A percentile compares a stretch with the other conserved stretches of the same genome.
Conservation (phyloP, 257 asterid species). For the Lycium barbarum region DNA sequence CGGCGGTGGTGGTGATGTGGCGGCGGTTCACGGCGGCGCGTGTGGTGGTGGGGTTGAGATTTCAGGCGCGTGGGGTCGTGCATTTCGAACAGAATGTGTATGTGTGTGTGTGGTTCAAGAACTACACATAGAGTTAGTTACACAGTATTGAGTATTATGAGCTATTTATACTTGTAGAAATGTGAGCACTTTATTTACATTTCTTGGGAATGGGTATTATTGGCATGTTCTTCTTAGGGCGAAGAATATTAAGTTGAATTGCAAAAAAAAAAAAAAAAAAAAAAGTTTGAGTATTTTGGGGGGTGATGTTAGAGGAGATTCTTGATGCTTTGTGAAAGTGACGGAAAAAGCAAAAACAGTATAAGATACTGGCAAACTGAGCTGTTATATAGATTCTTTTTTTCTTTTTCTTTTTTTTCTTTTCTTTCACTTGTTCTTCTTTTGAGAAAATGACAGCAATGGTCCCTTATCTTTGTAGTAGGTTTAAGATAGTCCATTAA, state of each 20-base stretch:
- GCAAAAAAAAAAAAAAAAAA: no score
- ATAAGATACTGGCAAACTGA: no score
- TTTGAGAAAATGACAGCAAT: no score
- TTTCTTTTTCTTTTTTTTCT: no score
- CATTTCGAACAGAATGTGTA: slow-evolving; percentile 46
- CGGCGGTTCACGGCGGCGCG: slow-evolving; percentile 60
- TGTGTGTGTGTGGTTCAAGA: neutral
- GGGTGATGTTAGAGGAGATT: neutral
- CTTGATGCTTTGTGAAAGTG: no score
- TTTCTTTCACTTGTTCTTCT: no score
- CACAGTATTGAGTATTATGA: neutral
- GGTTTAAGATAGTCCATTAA: no score
- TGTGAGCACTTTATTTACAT: neutral
- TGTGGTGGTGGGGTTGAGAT: slow-evolving; percentile 38
- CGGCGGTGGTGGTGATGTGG: slow-evolving; percentile 64
- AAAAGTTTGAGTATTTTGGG: neutral
- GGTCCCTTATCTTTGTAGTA: no score
- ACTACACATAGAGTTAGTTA: neutral
- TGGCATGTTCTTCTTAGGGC: slow-evolving; percentile 1
- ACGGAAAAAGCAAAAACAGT: no score
- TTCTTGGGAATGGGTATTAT: neutral
- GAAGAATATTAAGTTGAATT: neutral
- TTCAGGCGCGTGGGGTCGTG: slow-evolving; percentile 43
- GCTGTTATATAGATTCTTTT: no score
- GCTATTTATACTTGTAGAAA: neutral